Conservation (phyloP, 1,284 basidiomycete species). For the Exobasidium rhododendri region DNA sequence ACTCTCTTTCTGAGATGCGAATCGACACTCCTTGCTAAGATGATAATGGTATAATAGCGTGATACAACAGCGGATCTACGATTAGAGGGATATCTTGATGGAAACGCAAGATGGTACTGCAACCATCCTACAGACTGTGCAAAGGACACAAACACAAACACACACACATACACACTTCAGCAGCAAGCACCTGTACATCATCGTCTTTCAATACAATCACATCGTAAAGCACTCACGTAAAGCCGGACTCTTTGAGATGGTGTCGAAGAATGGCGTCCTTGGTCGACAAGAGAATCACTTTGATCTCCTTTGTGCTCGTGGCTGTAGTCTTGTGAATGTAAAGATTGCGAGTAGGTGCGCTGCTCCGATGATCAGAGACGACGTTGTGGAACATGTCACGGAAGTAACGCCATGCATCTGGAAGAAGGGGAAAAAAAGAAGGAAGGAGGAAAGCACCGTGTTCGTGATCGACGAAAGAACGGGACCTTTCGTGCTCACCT, state of each 20-base stretch:
- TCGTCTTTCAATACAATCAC: too few relatives aligned
- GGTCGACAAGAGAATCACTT: slow-evolving; percentile 34
- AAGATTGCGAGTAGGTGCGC: slow-evolving; percentile 21
- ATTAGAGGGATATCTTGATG: too few relatives aligned
- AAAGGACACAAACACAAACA: too few relatives aligned
- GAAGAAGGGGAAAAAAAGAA: not conserved
- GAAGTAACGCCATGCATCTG: slow-evolving; percentile 35
- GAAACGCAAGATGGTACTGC: too few relatives aligned
- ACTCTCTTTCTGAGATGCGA: not conserved
- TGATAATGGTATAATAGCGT: not conserved
- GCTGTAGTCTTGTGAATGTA: slow-evolving; percentile 40
- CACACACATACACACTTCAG: too few relatives aligned
- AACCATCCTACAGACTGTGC: too few relatives aligned
- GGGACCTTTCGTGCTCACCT: not conserved
- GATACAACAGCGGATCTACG: too few relatives aligned
- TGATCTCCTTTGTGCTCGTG: slow-evolving; percentile 33
- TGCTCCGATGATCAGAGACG: not conserved
- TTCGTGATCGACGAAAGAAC: not conserved
- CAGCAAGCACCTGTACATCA: too few relatives aligned
- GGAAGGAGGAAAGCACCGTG: not conserved
- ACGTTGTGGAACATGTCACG: slow-evolving; percentile 20
- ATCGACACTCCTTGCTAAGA: not conserved
- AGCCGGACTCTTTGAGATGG: slow-evolving; percentile 23
- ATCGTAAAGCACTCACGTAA: too few relatives aligned
- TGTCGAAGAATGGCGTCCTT: slow-evolving; percentile 33